phyloP scores from a whole-genome alignment of 2,329 filamentous ascomycete genomes.

The Ceratocystis diversiconidia region DNA sequence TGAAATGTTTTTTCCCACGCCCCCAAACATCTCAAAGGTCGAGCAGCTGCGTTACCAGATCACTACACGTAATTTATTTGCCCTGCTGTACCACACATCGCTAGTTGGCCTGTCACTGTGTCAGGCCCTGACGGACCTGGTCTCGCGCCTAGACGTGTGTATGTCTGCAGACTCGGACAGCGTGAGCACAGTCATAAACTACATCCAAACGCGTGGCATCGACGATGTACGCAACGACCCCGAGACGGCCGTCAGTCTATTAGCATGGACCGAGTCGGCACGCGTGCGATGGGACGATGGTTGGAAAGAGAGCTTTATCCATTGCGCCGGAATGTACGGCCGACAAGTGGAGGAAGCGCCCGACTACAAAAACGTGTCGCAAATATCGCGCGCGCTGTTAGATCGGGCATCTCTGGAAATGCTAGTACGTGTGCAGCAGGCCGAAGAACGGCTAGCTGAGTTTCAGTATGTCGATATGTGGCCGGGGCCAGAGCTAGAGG shows the following conservation, averaged over 20 bases:
- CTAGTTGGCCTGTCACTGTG: slow-evolving; percentile 50
- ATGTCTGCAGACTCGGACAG: slow-evolving; percentile 43
- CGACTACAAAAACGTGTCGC: slow-evolving; percentile 45
- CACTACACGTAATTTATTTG: slow-evolving; percentile 56
- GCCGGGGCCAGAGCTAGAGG: slow-evolving; percentile 27
- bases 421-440: slow-evolving; percentile 46
- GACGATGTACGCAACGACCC: slow-evolving; percentile 50
- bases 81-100: slow-evolving; percentile 47
- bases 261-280: slow-evolving; percentile 52
- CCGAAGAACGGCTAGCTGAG: slow-evolving; percentile 43
- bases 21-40: slow-evolving; percentile 32
- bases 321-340: slow-evolving; percentile 50
- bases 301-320: slow-evolving; percentile 53
- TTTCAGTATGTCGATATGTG: slow-evolving; percentile 52
- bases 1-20: slow-evolving; percentile 49
- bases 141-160: slow-evolving; percentile 44
- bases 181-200: slow-evolving; percentile 45
- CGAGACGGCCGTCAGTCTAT: slow-evolving; percentile 43
- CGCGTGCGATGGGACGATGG: slow-evolving; percentile 50
- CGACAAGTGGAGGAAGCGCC: slow-evolving; percentile 33
- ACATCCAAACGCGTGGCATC: slow-evolving; percentile 43
- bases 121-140: slow-evolving; percentile 49
- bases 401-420: slow-evolving; percentile 48
- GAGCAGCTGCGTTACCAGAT: slow-evolving; percentile 45
- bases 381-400: slow-evolving; percentile 48